Percentiles rank a stretch among this genome's conserved stretches.
Evolutionary conservation across 257 asterid genomes (phyloP).

Genomic region (Nicotiana noctiflora): DNA sequence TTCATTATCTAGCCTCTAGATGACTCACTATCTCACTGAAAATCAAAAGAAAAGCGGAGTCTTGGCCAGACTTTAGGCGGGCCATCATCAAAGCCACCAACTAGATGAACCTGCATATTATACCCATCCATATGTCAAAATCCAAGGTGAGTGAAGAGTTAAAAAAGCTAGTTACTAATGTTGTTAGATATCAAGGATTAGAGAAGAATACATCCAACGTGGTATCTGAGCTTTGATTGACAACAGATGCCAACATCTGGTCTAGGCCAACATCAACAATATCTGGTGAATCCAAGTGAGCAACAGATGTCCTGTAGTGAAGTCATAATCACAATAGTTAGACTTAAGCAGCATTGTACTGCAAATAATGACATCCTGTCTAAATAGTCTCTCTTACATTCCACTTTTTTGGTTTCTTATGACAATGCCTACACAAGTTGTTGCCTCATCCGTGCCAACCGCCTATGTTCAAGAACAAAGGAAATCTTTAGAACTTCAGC

Average conservation of each 20-base stretch:
- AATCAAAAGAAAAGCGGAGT: slow-evolving; percentile 20
- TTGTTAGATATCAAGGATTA: slow-evolving; percentile 1
- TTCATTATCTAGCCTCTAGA: slow-evolving; percentile 10
- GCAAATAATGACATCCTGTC: background rate
- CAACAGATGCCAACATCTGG: slow-evolving; percentile 72
- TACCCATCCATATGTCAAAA: slow-evolving; percentile 15
- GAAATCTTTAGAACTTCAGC: background rate
- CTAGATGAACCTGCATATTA: slow-evolving; percentile 74
- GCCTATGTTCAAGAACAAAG: slow-evolving; percentile 30
- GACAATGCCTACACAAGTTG: slow-evolving; percentile 81
- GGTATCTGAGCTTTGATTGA: slow-evolving; percentile 43
- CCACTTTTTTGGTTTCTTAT: slow-evolving; percentile 64
- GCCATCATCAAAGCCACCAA: slow-evolving; percentile 79
- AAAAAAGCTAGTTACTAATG: slow-evolving; percentile 10
- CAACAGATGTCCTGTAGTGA: slow-evolving; percentile 68
- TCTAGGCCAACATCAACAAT: slow-evolving; percentile 62
- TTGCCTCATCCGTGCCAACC: slow-evolving; percentile 94
- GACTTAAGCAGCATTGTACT: background rate
- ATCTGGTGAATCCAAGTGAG: slow-evolving; percentile 78
- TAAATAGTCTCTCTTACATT: slow-evolving; percentile 44
- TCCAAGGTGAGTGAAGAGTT: background rate
- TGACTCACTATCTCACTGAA: slow-evolving; percentile 13
- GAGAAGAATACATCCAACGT: slow-evolving; percentile 51
- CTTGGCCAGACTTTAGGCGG: slow-evolving; percentile 48
- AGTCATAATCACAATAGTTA: slow-evolving; percentile 5